Evolutionary conservation across 352 stramenopile species (phyloP), one percentile per base, ranked within the genome.

Genomic region (Sclerospora graminicola): DNA sequence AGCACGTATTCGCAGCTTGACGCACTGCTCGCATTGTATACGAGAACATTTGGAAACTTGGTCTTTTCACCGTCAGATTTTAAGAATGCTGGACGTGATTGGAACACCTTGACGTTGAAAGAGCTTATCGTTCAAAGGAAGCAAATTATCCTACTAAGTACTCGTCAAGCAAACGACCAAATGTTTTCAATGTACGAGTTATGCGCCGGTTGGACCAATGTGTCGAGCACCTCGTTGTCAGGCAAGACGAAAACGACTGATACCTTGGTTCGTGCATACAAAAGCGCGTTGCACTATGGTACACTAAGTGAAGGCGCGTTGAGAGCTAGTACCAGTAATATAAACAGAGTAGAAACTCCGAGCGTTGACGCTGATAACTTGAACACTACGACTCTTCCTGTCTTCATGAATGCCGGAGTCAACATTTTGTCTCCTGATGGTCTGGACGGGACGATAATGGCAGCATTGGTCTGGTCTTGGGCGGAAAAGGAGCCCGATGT

Each of bases 361-460:
- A 54, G 68, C 6, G 65, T 64, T 37, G n/a, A n/a, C n/a, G n/a
- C n/a, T n/a, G n/a, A n/a, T n/a, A n/a, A n/a, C n/a, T 49, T 81
- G 14, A 55, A 66, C 10, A 35, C 50, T 8, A 36, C 57, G n/a
- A 79, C 68, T 34, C 63, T 74, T 1, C 57, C 52, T 26, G 74
- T 75, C 32, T 77, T 64, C 40, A 33, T 81, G n/a, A 58, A 67
- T 1, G 77, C 63, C 65, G 75, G 79, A 44, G 15, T 76, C 10
- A 78, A 82, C 34, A 49, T 82, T 13, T 60, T 85, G 13, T 63
- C 66, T 18, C 48, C 68, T 0, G 69, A 79, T 24, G 57, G 55
- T 19, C 36, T 66, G 1, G 69, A 81, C 30, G 45, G 66, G 13
- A 57, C 71, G 20, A 76, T 78, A 45, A 74, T 82, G 56, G 46